These are phyloP conservation scores for Gaultheria prostrata DNA, from an alignment of 148 eudicot genomes.

Conservation along the genomic window DNA sequence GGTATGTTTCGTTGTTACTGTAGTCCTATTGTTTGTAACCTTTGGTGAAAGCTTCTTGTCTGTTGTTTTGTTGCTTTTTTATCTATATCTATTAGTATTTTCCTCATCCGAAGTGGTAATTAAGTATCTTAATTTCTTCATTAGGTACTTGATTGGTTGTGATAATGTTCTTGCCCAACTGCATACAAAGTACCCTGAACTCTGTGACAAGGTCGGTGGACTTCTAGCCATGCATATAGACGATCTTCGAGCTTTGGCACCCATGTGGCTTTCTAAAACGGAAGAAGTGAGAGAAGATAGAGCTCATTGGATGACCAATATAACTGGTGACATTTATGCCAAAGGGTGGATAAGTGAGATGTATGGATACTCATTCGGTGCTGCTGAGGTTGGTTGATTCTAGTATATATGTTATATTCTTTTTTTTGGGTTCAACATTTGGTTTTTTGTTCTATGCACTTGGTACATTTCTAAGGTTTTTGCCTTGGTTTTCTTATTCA, in stretches of 20 bases:
- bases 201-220: slow-evolving; percentile 97
- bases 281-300: slow-evolving; percentile 93
- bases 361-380: slow-evolving; percentile 99
- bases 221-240: slow-evolving; percentile 91
- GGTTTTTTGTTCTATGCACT: background rate
- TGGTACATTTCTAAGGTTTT: background rate
- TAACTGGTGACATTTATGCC: slow-evolving; percentile 91
- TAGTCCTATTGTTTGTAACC: background rate
- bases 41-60: slow-evolving; percentile 9
- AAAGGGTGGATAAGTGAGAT: slow-evolving; percentile 99
- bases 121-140: slow-evolving; percentile 17
- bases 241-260: slow-evolving; percentile 90
- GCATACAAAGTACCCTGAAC: slow-evolving; percentile 88
- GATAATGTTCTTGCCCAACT: slow-evolving; percentile 85
- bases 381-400: slow-evolving; percentile 66
- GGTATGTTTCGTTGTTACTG: background rate
- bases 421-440: background rate
- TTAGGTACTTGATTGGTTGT: slow-evolving; percentile 91
- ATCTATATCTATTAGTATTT: background rate
- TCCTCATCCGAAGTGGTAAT: background rate
- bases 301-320: slow-evolving; percentile 90
- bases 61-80: background rate
- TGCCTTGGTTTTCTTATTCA: slow-evolving; percentile 20
- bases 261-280: slow-evolving; percentile 90
- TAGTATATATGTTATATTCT: background rate